phyloP scores from a whole-genome alignment of 2,329 filamentous ascomycete species.

The Didymella keratinophila region DNA sequence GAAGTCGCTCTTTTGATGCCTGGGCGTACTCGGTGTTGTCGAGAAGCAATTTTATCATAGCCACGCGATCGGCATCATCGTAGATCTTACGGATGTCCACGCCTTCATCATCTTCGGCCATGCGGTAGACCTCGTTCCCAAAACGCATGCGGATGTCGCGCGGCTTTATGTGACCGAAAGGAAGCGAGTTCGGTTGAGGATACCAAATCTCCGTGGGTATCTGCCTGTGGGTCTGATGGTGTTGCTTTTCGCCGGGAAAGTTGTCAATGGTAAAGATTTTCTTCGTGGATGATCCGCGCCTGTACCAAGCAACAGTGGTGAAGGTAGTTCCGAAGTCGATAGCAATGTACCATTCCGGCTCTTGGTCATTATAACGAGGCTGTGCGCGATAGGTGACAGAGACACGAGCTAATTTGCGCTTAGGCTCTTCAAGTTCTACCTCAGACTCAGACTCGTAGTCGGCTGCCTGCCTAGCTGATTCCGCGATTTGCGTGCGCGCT shows the following conservation, averaged over 20 bases:
- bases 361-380: neutral
- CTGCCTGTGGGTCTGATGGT: conserved; percentile 1
- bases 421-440: neutral
- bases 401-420: neutral
- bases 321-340: conserved; percentile 28
- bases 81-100: neutral
- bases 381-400: neutral
- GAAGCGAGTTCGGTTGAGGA: neutral
- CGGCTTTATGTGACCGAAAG: neutral
- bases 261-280: conserved; percentile 8
- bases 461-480: neutral
- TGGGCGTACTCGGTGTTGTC: conserved; percentile 10
- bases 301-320: conserved; percentile 18
- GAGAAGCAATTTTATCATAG: conserved; percentile 20
- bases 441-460: neutral
- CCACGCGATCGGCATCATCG: neutral
- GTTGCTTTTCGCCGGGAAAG: conserved; percentile 16
- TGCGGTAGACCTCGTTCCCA: conserved; percentile 17
- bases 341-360: conserved; percentile 9
- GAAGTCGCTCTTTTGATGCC: neutral
- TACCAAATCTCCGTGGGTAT: conserved; percentile 24
- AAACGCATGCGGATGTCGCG: conserved; percentile 14
- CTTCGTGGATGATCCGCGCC: neutral
- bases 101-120: conserved; percentile 1
- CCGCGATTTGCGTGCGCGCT: neutral